Base-by-base conservation (phyloP, 768 basidiomycete species). In the Termitomyces heimii region DNA sequence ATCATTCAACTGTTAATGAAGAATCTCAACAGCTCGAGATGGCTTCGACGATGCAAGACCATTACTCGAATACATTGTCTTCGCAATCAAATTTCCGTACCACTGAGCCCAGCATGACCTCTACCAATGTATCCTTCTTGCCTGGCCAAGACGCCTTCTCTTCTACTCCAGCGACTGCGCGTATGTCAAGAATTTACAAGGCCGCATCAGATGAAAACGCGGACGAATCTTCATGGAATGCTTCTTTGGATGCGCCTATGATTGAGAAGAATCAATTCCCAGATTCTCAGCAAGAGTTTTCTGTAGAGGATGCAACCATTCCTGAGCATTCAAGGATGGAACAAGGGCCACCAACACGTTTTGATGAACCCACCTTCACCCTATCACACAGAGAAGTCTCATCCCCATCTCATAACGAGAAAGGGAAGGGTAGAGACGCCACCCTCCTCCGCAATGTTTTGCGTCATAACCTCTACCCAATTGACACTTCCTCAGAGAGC, bases 201-300 rank as follows among this genome's bases (percentile, higher is more conserved):
- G 76, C 64, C 46, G 78, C 78, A 22, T 60, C 68, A 39, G 51
- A 26, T 65, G 61, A 75, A 60, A 62, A 67, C 4, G 77, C 77
- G 14, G 77, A 80, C 31, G 79, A 78, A 12, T 77, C 84, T 1
- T 86, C 86, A 14, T 93, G 89, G 89, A 79, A 80, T n/a, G 75
- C 79, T 6, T 86, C 88, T 4, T 66, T 92, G 58, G 88, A 92
- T 66, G 86, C 85, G 0, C 89, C 92, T 7, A 77, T 92, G 42
- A 78, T 84, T 26, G 80, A 83, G 22, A 76, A 90, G 54, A 83
- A 83, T 62, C 76, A 82, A 40, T 83, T 88, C 45, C 31, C 46
- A 22, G 47, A 14, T 5, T 72, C 90, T 1, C 80, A 80, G 55
- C 79, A 80, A 56, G 78, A 77, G 12, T 78, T 89, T 42, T 72